A percentile compares a stretch with the other conserved stretches of the same genome.
These are phyloP conservation scores for Vitis amurensis DNA, from an alignment of 164 flowering plant species.

Conservation along the genomic window DNA sequence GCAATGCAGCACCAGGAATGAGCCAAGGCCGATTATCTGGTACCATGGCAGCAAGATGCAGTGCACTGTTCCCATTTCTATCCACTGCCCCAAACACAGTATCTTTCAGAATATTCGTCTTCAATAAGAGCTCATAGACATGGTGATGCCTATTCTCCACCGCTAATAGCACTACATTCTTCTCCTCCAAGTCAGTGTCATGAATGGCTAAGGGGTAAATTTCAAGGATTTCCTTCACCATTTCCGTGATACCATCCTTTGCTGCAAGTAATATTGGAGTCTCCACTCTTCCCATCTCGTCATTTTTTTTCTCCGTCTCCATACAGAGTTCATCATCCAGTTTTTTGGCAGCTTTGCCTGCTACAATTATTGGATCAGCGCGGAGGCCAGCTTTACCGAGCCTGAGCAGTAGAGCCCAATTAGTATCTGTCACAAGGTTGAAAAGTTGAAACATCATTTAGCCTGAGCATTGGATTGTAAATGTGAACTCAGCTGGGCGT, in stretches of 20 bases:
- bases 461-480: too few relatives aligned
- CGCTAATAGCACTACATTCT: slow-evolving; percentile 20
- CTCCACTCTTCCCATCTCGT: too few relatives aligned
- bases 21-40: slow-evolving; percentile 8
- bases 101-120: not conserved
- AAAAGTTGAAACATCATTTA: too few relatives aligned
- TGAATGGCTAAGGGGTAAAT: slow-evolving; percentile 20
- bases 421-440: too few relatives aligned
- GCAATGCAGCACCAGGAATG: slow-evolving; percentile 11
- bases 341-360: too few relatives aligned
- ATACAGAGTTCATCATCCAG: too few relatives aligned
- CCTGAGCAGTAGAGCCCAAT: too few relatives aligned
- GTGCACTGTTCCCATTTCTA: slow-evolving; percentile 13
- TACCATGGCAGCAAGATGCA: slow-evolving; percentile 12
- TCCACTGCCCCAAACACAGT: slow-evolving; percentile 9
- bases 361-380: too few relatives aligned
- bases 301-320: too few relatives aligned
- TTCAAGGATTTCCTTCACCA: slow-evolving; percentile 18
- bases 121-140: slow-evolving; percentile 1
- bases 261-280: slow-evolving; percentile 14
- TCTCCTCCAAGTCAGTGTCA: slow-evolving; percentile 3
- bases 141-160: slow-evolving; percentile 16
- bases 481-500: too few relatives aligned
- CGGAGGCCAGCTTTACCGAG: too few relatives aligned
- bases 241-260: slow-evolving; percentile 19